phyloP scores from a whole-genome alignment of 768 basidiomycete species.

The Scleroderma bovista region DNA sequence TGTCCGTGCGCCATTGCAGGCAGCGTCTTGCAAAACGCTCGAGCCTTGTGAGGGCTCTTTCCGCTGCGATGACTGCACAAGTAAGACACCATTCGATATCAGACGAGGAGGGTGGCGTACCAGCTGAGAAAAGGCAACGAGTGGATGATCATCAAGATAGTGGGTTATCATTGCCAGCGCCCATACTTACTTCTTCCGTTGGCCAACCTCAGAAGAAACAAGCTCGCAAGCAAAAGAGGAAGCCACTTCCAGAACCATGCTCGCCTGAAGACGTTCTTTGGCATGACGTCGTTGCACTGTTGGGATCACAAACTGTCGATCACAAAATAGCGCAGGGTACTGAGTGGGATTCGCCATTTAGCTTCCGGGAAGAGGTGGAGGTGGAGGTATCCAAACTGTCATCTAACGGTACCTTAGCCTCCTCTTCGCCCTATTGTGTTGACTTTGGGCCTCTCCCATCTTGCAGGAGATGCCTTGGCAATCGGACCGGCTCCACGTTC shows the following conservation, averaged over 20 bases:
- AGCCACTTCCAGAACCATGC: constrained; percentile 42
- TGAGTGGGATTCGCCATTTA: constrained; percentile 58
- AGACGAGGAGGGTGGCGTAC: constrained; percentile 10
- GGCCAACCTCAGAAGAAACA: not conserved
- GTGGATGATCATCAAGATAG: constrained; percentile 8
- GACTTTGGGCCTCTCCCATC: not conserved
- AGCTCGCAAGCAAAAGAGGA: constrained; percentile 4
- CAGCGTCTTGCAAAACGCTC: not conserved
- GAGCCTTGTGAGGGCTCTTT: not conserved
- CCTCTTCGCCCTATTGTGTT: not conserved
- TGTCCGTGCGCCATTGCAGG: not conserved
- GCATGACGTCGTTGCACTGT: constrained; percentile 60
- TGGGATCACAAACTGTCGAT: constrained; percentile 57
- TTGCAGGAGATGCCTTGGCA: constrained; percentile 63
- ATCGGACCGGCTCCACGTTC: constrained; percentile 40
- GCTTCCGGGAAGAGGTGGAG: constrained; percentile 55
- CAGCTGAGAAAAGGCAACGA: constrained; percentile 30
- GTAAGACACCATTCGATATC: constrained; percentile 6
- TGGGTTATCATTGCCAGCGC: not conserved
- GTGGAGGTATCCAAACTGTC: constrained; percentile 61
- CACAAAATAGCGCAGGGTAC: constrained; percentile 40
- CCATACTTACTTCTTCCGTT: not conserved
- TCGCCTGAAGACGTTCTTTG: constrained; percentile 72
- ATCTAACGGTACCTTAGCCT: constrained; percentile 45
- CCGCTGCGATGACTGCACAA: constrained; percentile 4